Base-by-base conservation (phyloP, 2,329 filamentous ascomycete genomes). In the Elsinoe necatrix region DNA sequence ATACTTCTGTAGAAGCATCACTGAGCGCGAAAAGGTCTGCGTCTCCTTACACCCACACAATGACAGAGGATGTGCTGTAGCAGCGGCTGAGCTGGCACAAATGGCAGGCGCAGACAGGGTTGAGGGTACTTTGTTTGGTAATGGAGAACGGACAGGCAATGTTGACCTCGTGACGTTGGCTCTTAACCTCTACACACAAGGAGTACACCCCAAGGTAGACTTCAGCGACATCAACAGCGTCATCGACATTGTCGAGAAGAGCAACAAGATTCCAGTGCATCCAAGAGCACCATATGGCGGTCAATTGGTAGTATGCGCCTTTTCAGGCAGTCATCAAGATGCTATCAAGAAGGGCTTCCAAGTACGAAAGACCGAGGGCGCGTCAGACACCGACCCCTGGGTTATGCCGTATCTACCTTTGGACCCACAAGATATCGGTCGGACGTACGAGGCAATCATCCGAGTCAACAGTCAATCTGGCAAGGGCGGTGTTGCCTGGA, bases 361-460 rank as follows among this genome's bases (percentile, higher is more conserved):
- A 68, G 67, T 77, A 39, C 85, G 92, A 58, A 80, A 90, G 68
- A 72, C 77, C 43, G 72, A 78, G 0, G 79, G 77, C 55, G 76
- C 79, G 45, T 75, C 72, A 4, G 75, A 80, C 67, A 82, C 92
- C 57, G 82, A 84, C 66, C 76, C 74, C 39, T 97, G 92, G 92
- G 76, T 87, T 64, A 80, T 96, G 37, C 92, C 92, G 0, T 97
- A 97, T 69, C 84, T 97, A 50, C 92, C 92, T 11, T 80, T 97
- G 65, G 92, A 97, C 67, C 92, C 92, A 4, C 80, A 87, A 67
- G 92, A 97, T 67, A 95, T 97, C 62, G 92, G 92, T 52, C 84
- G 92, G 58, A 96, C 85, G n/a, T 97, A 97, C 80, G 91, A 97
- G 73, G 92, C 92, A 58, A 87, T 97, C 68, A 97, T 97, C 69